These are phyloP conservation scores for Hirschioporus abietinus DNA, from an alignment of 768 basidiomycete genomes.

Conservation along the genomic window DNA sequence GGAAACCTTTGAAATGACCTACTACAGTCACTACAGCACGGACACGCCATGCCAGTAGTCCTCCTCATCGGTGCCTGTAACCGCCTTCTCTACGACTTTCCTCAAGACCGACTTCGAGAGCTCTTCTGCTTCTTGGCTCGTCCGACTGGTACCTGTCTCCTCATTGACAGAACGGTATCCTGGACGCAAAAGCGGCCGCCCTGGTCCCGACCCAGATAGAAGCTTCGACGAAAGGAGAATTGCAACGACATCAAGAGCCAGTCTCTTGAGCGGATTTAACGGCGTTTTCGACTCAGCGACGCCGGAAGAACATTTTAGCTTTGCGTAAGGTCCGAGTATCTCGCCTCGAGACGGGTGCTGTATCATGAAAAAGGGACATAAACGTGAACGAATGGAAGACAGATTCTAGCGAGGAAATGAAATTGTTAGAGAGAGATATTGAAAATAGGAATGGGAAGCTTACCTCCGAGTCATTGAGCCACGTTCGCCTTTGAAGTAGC, in stretches of 20 bases:
- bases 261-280: constrained; percentile 11
- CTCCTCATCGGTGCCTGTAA: constrained; percentile 20
- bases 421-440: constrained; percentile 15
- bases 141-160: background rate
- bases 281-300: constrained; percentile 10
- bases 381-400: constrained; percentile 46
- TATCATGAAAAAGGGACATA: constrained; percentile 78
- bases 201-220: constrained; percentile 4
- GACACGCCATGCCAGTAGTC: constrained; percentile 16
- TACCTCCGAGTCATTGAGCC: constrained; percentile 39
- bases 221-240: constrained; percentile 19
- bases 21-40: constrained; percentile 1
- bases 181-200: constrained; percentile 2
- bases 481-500: constrained; percentile 49
- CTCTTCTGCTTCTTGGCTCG: constrained; percentile 14
- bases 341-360: constrained; percentile 69
- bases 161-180: background rate
- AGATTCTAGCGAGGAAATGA: constrained; percentile 34
- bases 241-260: constrained; percentile 61
- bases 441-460: constrained; percentile 16
- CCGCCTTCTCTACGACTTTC: constrained; percentile 22
- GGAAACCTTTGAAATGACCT: background rate
- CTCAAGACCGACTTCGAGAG: constrained; percentile 16
- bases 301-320: constrained; percentile 46
- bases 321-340: constrained; percentile 72